Percentiles rank a stretch among this genome's conserved stretches.
phyloP scores from a whole-genome alignment of 2,329 filamentous ascomycete genomes.

The Pseudocercospora pini-densiflorae region DNA sequence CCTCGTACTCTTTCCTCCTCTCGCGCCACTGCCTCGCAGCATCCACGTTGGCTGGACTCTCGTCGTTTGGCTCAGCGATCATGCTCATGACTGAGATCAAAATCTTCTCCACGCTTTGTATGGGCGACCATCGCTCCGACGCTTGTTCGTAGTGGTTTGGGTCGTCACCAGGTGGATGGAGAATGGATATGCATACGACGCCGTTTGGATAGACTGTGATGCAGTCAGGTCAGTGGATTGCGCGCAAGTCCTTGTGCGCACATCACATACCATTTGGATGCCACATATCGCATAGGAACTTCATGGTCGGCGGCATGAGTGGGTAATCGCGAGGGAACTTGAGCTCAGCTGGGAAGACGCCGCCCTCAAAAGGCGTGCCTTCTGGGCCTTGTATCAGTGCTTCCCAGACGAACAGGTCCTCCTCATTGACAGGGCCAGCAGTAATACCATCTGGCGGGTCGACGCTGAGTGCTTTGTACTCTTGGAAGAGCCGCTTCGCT shows the following conservation, averaged over 20 bases:
- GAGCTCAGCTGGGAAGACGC: constrained; percentile 92
- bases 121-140: constrained; percentile 93
- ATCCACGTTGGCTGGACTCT: constrained; percentile 95
- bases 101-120: constrained; percentile 98
- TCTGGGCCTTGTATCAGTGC: constrained; percentile 94
- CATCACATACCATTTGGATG: constrained; percentile 81
- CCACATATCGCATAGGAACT: constrained; percentile 91
- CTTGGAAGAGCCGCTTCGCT: constrained; percentile 83
- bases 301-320: constrained; percentile 94
- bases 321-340: constrained; percentile 97
- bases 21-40: constrained; percentile 97
- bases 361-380: constrained; percentile 93
- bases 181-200: constrained; percentile 96
- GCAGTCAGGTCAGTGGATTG: background rate
- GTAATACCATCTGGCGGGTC: constrained; percentile 98
- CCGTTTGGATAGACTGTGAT: constrained; percentile 82
- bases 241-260: background rate
- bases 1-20: constrained; percentile 79
- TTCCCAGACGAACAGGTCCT: constrained; percentile 96
- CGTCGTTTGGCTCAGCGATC: constrained; percentile 95
- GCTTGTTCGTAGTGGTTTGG: constrained; percentile 98
- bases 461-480: constrained; percentile 92
- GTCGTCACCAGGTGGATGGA: constrained; percentile 94
- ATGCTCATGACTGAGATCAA: constrained; percentile 97
- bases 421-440: constrained; percentile 88